A percentile compares a stretch with the other conserved stretches of the same genome.
These are phyloP conservation scores for Sedum album DNA, from an alignment of 164 flowering plant genomes.

Conservation along the genomic window DNA sequence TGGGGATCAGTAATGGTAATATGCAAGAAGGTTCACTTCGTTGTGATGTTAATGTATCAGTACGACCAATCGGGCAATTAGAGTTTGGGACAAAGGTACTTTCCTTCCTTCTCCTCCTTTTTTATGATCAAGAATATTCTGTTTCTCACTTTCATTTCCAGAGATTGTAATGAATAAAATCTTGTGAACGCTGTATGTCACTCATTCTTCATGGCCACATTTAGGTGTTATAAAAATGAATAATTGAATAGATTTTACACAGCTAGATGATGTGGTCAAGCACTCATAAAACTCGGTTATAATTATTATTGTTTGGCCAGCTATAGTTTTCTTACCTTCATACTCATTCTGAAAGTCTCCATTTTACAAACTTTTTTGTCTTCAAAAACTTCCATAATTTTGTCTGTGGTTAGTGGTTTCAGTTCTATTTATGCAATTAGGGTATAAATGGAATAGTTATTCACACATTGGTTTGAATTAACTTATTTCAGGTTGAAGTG, in stretches of 20 bases:
- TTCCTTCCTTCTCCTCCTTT: neutral
- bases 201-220: neutral
- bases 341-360: neutral
- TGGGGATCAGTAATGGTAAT: slow-evolving; percentile 91
- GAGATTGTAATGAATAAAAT: neutral
- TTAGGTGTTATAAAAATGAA: neutral
- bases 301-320: neutral
- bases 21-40: slow-evolving; percentile 98
- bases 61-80: slow-evolving; percentile 68
- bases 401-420: neutral
- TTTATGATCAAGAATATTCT: neutral
- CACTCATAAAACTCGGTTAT: too few species aligned
- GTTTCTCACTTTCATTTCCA: neutral
- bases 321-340: neutral
- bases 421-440: neutral
- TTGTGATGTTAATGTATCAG: slow-evolving; percentile 89
- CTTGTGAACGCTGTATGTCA: neutral
- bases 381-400: neutral
- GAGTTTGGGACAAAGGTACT: slow-evolving; percentile 86
- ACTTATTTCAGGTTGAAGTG: slow-evolving; percentile 68
- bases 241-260: neutral
- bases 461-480: neutral
- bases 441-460: neutral
- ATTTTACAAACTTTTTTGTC: too few species aligned
- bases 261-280: too few species aligned